Percentiles rank a stretch among this genome's conserved stretches.
phyloP scores from a whole-genome alignment of 2,329 filamentous ascomycete genomes.

The Aspergillus intermedius region DNA sequence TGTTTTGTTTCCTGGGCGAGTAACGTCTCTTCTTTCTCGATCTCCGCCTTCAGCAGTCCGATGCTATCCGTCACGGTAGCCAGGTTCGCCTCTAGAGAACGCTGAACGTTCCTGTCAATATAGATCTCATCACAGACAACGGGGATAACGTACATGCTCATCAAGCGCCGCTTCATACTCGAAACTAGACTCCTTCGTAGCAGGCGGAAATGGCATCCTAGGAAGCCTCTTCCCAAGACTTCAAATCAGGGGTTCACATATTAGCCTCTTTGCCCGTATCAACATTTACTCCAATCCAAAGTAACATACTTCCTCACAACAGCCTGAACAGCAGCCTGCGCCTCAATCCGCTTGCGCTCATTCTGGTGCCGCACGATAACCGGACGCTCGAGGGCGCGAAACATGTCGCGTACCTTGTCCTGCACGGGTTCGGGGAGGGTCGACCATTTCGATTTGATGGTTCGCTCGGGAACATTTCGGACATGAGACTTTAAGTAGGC shows the following conservation, averaged over 20 bases:
- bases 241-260: not conserved
- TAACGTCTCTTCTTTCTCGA: slow-evolving; percentile 37
- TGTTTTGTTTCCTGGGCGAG: slow-evolving; percentile 36
- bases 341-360: slow-evolving; percentile 37
- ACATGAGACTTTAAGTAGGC: slow-evolving; percentile 36
- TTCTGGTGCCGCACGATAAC: slow-evolving; percentile 39
- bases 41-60: slow-evolving; percentile 35
- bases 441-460: slow-evolving; percentile 42
- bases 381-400: slow-evolving; percentile 36
- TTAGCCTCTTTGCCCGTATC: not conserved
- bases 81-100: slow-evolving; percentile 32
- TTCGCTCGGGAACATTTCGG: slow-evolving; percentile 36
- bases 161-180: slow-evolving; percentile 39
- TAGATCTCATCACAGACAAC: not conserved
- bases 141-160: slow-evolving; percentile 31
- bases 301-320: slow-evolving; percentile 37
- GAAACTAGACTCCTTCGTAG: slow-evolving; percentile 37
- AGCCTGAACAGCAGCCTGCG: slow-evolving; percentile 34
- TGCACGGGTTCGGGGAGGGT: slow-evolving; percentile 38
- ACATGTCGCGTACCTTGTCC: slow-evolving; percentile 37
- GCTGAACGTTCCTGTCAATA: slow-evolving; percentile 20
- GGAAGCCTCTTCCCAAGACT: slow-evolving; percentile 38
- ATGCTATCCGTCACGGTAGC: slow-evolving; percentile 34
- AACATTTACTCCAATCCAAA: not conserved
- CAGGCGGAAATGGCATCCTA: slow-evolving; percentile 41